Percentiles rank a stretch among this genome's conserved stretches.
phyloP scores from a whole-genome alignment of 1,139 yeast genomes.

The Taphrina deformans region DNA sequence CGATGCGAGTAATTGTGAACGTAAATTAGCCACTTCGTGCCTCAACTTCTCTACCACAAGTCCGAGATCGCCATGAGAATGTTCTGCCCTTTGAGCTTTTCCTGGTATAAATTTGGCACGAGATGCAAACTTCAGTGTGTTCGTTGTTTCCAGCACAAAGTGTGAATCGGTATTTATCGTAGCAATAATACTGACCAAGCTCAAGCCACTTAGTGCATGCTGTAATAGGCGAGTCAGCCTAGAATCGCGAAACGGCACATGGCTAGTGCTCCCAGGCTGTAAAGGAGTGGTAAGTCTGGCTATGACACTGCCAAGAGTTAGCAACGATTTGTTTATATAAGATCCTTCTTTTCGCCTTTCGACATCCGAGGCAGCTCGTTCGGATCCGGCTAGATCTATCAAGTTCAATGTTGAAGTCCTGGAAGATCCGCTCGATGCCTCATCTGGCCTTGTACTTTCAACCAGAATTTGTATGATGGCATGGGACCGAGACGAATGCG shows the following conservation, averaged over 20 bases:
- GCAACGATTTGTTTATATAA: conserved; percentile 80
- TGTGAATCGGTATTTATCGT: conserved; percentile 66
- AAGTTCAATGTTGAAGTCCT: conserved; percentile 65
- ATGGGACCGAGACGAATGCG: conserved; percentile 83
- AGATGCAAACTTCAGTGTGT: conserved; percentile 87
- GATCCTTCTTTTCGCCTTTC: conserved; percentile 92
- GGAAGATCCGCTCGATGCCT: conserved; percentile 48
- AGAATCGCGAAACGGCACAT: conserved; percentile 89
- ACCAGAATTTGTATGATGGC: conserved; percentile 77
- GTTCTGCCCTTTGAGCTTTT: conserved; percentile 18
- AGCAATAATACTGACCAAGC: conserved; percentile 82
- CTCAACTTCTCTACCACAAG: conserved; percentile 17
- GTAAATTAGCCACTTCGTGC: conserved; percentile 1
- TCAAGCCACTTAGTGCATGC: conserved; percentile 85
- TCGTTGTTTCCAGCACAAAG: conserved; percentile 72
- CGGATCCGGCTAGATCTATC: conserved; percentile 95
- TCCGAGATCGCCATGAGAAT: conserved; percentile 8
- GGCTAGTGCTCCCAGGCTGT: conserved; percentile 46
- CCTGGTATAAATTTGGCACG: conserved; percentile 59
- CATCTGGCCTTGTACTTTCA: conserved; percentile 46
- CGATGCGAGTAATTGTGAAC: conserved; percentile 6
- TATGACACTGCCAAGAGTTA: conserved; percentile 87
- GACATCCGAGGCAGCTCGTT: conserved; percentile 74
- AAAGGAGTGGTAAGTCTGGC: conserved; percentile 55
- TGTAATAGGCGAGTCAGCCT: conserved; percentile 83